Conservation (phyloP, 1,284 basidiomycete species). For the Pyrrhoderma noxium region DNA sequence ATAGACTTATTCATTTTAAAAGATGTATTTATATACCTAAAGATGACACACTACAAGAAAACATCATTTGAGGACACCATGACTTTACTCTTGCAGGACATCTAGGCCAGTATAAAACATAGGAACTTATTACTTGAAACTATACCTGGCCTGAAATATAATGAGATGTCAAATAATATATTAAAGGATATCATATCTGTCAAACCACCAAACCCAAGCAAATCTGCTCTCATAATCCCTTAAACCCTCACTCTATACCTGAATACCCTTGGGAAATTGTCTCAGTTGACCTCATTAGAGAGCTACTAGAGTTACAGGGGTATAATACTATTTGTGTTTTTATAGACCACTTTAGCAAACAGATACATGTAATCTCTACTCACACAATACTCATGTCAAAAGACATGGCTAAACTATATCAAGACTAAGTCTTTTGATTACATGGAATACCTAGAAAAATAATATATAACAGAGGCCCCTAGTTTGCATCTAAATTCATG, state of each 20-base stretch:
- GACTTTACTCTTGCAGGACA: not conserved
- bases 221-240: not conserved
- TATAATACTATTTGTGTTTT: constrained; percentile 32
- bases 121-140: not conserved
- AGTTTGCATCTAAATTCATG: no score
- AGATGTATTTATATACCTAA: no score
- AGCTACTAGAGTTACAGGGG: constrained; percentile 22
- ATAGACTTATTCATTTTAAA: no score
- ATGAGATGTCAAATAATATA: not conserved
- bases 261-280: not conserved
- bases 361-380: constrained; percentile 25
- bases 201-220: not conserved
- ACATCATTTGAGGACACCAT: not conserved
- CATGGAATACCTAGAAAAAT: constrained; percentile 31
- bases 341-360: constrained; percentile 31
- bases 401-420: constrained; percentile 23
- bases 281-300: constrained; percentile 4
- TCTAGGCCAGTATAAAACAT: not conserved
- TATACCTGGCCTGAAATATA: not conserved
- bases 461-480: no score
- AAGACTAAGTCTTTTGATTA: constrained; percentile 26
- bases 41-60: no score
- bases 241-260: not conserved
- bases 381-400: constrained; percentile 23
- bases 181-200: not conserved